Conservation (phyloP, 768 basidiomycete species). For the Stropharia rugosoannulata region DNA sequence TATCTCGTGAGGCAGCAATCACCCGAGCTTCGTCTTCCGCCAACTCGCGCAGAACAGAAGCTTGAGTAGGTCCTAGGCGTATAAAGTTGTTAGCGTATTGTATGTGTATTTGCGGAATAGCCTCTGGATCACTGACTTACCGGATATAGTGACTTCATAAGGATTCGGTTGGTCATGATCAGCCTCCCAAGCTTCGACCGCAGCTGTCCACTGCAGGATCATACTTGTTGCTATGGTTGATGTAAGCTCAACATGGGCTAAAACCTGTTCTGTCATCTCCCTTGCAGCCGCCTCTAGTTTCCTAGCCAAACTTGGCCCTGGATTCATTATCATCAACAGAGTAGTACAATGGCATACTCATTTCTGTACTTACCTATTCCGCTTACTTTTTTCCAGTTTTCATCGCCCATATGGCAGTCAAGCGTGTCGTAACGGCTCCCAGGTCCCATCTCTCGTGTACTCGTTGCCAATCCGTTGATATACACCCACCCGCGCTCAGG, state of each 20-base stretch:
- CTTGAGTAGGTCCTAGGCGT: conserved; percentile 12
- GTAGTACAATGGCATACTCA: neutral
- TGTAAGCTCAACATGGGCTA: conserved; percentile 1
- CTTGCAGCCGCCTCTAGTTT: conserved; percentile 1
- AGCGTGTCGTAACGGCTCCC: conserved; percentile 25
- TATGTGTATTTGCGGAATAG: neutral
- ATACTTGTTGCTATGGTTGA: neutral
- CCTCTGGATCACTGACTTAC: neutral
- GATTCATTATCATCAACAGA: neutral
- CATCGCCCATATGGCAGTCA: conserved; percentile 25
- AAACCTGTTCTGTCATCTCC: conserved; percentile 9
- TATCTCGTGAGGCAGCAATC: conserved; percentile 1
- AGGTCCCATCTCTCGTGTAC: conserved; percentile 33
- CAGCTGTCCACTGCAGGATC: neutral
- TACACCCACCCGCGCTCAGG: conserved; percentile 31
- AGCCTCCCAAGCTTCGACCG: conserved; percentile 4
- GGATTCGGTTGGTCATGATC: conserved; percentile 1
- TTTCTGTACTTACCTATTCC: conserved; percentile 17
- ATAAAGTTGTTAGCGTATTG: neutral
- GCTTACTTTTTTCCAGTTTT: conserved; percentile 24
- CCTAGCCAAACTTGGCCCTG: neutral
- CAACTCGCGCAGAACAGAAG: conserved; percentile 2
- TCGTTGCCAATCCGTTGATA: conserved; percentile 23
- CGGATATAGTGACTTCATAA: neutral
- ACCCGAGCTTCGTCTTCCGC: conserved; percentile 8